A percentile compares a stretch with the other conserved stretches of the same genome.
Conservation (phyloP, 2,329 filamentous ascomycete genomes). For the Penicillium sp. region DNA sequence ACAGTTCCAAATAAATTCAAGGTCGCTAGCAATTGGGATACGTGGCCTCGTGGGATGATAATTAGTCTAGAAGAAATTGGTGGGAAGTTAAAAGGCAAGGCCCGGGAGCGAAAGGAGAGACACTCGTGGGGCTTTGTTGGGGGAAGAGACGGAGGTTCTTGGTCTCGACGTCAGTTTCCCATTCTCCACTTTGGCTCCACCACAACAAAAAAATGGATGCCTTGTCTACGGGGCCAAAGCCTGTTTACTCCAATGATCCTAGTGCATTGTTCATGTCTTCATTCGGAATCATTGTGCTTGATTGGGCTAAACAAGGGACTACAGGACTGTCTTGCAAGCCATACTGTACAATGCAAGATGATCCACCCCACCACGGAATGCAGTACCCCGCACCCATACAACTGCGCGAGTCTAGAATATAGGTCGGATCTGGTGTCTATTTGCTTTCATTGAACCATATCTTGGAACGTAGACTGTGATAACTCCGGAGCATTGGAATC, state of each 20-base stretch:
- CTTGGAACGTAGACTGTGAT: too few species aligned
- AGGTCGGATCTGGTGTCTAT: too few species aligned
- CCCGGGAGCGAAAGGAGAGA: slow-evolving; percentile 1
- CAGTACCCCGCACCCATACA: not conserved
- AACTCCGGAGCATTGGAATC: too few species aligned
- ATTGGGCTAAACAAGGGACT: not conserved
- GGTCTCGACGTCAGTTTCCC: not conserved
- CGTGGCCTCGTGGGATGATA: not conserved
- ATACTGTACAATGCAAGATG: not conserved
- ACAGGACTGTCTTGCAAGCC: not conserved
- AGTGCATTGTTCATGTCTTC: not conserved
- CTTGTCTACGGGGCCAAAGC: not conserved
- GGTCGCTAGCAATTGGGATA: not conserved
- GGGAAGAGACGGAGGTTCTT: not conserved
- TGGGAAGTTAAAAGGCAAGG: not conserved
- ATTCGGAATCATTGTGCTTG: not conserved
- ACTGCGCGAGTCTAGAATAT: not conserved
- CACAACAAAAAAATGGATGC: not conserved
- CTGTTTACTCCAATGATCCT: not conserved
- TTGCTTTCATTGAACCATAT: too few species aligned
- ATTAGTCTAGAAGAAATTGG: not conserved
- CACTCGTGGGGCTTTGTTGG: not conserved
- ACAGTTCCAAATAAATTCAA: slow-evolving; percentile 7
- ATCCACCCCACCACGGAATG: not conserved
- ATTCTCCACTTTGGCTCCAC: not conserved